Evolutionary conservation across 2,329 filamentous ascomycete genomes (phyloP), one percentile per base, ranked within the genome.

Genomic region (Plectosphaerella cucumerina): DNA sequence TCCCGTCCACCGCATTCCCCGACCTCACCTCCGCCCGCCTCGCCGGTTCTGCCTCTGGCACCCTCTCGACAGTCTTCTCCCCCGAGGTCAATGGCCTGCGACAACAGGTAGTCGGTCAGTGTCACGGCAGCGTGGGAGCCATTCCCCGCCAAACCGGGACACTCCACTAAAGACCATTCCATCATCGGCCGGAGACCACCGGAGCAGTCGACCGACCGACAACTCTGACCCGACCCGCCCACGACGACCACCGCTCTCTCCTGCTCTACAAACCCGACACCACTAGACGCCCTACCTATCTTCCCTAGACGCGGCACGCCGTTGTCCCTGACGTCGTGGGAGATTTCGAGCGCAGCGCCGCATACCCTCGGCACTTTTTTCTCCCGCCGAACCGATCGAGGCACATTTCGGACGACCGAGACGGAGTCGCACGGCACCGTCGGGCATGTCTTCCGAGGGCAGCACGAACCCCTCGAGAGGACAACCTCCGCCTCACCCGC

Each of bases 41-140:
- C 56, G 50, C 48, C 53, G 44, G 50, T 45, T 48, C 23, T 34
- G 47, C 51, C 47, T 48, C 21, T 54, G 45, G 50, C 53, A 44
- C 42, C 48, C 39, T 49, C 26, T 11, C 12, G 12, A 5, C n/a
- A 4, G 12, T 14, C 34, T 17, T 37, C 34, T 37, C 44, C 41
- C 47, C 31, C 53, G 45, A 63, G 63, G 76, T 73, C 76, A 78
- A 83, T 83, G 80, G 75, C 74, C 76, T 71, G 73, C 67, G 70
- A 75, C 70, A 75, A 75, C 69, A 72, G 74, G 66, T 82, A 81
- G 73, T 59, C 66, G 70, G 67, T 64, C 68, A 69, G 74, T 74
- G 76, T 76, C 75, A 74, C 76, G 77, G 75, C 77, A 73, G 76
- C 73, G 75, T 75, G 77, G 76, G 76, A 77, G 68, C 54, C 68